phyloP scores from a whole-genome alignment of 2,329 filamentous ascomycete genomes.

The Cryphonectria nitschkei region DNA sequence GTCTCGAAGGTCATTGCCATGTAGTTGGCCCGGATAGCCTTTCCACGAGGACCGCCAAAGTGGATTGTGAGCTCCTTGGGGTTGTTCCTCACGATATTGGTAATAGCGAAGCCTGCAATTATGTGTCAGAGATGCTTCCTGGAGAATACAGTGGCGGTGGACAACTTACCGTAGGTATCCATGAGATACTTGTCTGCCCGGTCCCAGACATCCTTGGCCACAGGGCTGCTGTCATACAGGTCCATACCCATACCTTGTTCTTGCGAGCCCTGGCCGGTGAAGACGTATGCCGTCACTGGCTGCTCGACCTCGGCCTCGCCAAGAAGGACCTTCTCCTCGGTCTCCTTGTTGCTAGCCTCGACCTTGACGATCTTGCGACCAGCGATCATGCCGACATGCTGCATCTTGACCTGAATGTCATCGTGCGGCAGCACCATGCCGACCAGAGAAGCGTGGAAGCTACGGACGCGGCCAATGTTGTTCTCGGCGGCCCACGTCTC shows the following conservation, averaged over 20 bases:
- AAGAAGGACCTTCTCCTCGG: slow-evolving; percentile 92
- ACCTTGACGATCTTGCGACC: slow-evolving; percentile 99
- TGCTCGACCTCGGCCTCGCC: slow-evolving; percentile 98
- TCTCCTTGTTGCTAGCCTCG: slow-evolving; percentile 92
- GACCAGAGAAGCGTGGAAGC: slow-evolving; percentile 95
- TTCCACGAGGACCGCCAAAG: slow-evolving; percentile 95
- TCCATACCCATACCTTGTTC: slow-evolving; percentile 99
- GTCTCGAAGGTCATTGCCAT: slow-evolving; percentile 99
- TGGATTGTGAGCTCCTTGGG: slow-evolving; percentile 98
- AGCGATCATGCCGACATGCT: slow-evolving; percentile 96
- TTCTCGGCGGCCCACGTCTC: slow-evolving; percentile 99
- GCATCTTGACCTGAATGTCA: slow-evolving; percentile 89
- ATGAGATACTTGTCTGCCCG: slow-evolving; percentile 96
- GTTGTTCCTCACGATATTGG: slow-evolving; percentile 99
- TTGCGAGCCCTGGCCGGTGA: slow-evolving; percentile 97
- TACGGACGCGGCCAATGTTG: slow-evolving; percentile 94
- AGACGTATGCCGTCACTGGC: slow-evolving; percentile 94
- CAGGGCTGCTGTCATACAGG: slow-evolving; percentile 87
- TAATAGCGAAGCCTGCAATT: slow-evolving; percentile 83
- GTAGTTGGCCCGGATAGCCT: slow-evolving; percentile 98
- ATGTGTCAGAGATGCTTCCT: not conserved
- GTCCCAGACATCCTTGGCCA: slow-evolving; percentile 98
- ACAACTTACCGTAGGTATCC: slow-evolving; percentile 86
- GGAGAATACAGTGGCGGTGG: not conserved
- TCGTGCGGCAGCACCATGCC: slow-evolving; percentile 99